Evolutionary conservation across 1,139 yeast species (phyloP), one percentile per base, ranked within the genome.

Genomic region (Suhomyces chickasaworum): DNA sequence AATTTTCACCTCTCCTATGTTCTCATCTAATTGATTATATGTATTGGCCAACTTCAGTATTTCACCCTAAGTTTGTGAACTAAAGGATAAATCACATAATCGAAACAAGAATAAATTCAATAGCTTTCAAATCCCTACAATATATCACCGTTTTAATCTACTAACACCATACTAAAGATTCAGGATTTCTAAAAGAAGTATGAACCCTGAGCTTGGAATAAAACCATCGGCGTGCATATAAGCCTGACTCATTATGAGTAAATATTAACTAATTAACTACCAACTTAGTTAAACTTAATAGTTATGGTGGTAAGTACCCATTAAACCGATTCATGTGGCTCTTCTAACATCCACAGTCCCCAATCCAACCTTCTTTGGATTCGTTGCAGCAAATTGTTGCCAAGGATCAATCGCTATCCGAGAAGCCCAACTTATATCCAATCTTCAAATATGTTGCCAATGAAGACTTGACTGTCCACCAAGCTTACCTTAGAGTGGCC

Each of bases 401-500:
- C 37, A 58, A 66, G 20, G 79, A 81, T 50, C 54, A 67, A 46
- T 53, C 63, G 15, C 53, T 59, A 25, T 39, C 54, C 8, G 49
- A 61, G 7, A 53, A 49, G 22, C 80, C 83, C 39, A 86, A 88
- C 61, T 69, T 89, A 58, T 88, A 84, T 60, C 97, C 97, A 1
- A 82, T 93, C 23, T 89, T 79, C 68, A 79, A 88, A 32, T 84
- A 81, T 52, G 80, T 89, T 50, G 78, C 86, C 9, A 84, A 89
- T 15, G 89, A 86, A 50, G 86, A 86, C 51, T 69, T 90, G 58
- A 89, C 96, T 2, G 95, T 97, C 2, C 96, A 91, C 61, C 81
- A 81, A 51, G 98, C 98, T 0, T 93, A 91, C 63, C 73, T 95
- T 61, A 88, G 86, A 65, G 75, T 93, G 47, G 86, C 96, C 5